Evolutionary conservation across 768 basidiomycete genomes (phyloP).

Genomic region (Suillus subluteus): DNA sequence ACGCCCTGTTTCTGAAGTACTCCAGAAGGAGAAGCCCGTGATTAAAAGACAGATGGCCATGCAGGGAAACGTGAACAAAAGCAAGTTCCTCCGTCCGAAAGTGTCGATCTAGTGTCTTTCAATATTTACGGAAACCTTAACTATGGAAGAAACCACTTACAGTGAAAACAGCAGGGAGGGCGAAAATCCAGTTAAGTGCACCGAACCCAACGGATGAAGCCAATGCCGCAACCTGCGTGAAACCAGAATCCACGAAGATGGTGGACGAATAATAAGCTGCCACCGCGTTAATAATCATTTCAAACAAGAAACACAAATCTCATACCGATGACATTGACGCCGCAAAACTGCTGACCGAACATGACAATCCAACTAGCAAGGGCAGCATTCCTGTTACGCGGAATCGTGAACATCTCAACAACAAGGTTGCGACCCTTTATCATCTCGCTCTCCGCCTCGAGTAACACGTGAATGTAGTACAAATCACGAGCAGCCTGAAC

Average conservation of each 20-base stretch:
- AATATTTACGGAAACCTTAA: slow-evolving; percentile 6
- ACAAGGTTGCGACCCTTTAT: slow-evolving; percentile 57
- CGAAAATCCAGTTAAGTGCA: slow-evolving; percentile 64
- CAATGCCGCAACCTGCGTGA: slow-evolving; percentile 56
- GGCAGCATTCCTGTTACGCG: slow-evolving; percentile 70
- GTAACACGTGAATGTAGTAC: slow-evolving; percentile 75
- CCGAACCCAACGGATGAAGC: slow-evolving; percentile 72
- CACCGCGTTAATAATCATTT: background rate
- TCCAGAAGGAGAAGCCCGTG: slow-evolving; percentile 74
- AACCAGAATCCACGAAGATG: slow-evolving; percentile 68
- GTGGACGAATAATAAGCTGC: slow-evolving; percentile 81
- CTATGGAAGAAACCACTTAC: slow-evolving; percentile 36
- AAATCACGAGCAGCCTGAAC: slow-evolving; percentile 83
- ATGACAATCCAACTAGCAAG: slow-evolving; percentile 67
- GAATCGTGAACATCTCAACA: slow-evolving; percentile 73
- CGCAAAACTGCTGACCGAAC: slow-evolving; percentile 86
- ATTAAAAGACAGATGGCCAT: slow-evolving; percentile 79
- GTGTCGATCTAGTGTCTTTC: slow-evolving; percentile 59
- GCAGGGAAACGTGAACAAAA: slow-evolving; percentile 78
- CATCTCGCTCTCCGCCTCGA: slow-evolving; percentile 67
- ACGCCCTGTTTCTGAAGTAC: slow-evolving; percentile 40
- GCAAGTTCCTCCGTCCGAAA: slow-evolving; percentile 76
- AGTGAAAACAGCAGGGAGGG: slow-evolving; percentile 65
- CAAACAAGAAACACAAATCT: background rate
- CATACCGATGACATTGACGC: slow-evolving; percentile 65